Evolutionary conservation across 768 basidiomycete species (phyloP).

Genomic region (Phaeotremella fagi): DNA sequence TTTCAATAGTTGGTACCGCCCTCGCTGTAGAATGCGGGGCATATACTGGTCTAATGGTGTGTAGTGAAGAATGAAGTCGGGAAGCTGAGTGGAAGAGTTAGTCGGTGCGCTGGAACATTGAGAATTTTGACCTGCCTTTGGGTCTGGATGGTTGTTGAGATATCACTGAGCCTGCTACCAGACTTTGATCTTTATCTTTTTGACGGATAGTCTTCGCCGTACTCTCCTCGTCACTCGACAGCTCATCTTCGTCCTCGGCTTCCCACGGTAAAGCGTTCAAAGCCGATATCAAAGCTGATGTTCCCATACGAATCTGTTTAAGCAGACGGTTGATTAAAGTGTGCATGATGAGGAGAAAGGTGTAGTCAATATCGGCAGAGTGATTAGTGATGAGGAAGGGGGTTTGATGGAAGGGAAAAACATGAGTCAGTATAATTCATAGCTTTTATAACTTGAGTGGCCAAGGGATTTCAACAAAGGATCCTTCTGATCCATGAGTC

Average conservation of each 20-base stretch:
- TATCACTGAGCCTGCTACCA: background rate
- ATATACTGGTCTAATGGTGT: constrained; percentile 37
- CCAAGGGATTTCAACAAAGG: no score
- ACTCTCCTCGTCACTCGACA: constrained; percentile 1
- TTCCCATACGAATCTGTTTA: constrained; percentile 38
- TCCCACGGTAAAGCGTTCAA: constrained; percentile 39
- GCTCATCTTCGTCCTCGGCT: constrained; percentile 14
- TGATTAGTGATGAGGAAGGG: background rate
- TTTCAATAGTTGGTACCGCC: background rate
- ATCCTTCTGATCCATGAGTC: background rate
- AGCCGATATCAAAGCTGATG: constrained; percentile 42
- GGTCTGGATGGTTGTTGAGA: background rate
- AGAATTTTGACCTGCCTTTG: background rate
- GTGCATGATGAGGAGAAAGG: background rate
- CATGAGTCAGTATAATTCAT: no score
- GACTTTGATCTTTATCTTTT: background rate
- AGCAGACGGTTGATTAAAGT: background rate
- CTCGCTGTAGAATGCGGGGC: background rate
- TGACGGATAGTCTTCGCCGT: constrained; percentile 23
- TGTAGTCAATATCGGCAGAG: no score
- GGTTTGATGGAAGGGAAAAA: background rate
- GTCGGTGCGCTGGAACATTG: background rate
- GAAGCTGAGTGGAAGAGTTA: constrained; percentile 14
- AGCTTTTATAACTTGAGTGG: no score
- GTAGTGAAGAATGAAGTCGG: constrained; percentile 32